These are phyloP conservation scores for Nothomitra cinnamomea DNA, from an alignment of 2,329 filamentous ascomycete species.

Conservation along the genomic window DNA sequence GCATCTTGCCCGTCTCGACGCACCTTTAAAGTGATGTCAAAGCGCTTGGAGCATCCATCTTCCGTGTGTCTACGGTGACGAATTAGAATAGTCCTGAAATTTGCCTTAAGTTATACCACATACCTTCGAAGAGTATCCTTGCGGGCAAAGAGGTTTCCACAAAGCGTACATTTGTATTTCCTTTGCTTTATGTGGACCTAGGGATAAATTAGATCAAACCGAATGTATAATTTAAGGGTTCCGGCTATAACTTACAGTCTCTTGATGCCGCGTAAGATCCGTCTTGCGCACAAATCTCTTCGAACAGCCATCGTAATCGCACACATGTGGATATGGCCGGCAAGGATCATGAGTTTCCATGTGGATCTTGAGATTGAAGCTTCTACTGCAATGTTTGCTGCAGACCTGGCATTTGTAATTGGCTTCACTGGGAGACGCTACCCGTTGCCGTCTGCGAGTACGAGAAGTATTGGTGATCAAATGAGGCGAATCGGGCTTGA, in stretches of 20 bases:
- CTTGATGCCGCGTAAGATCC: constrained; percentile 44
- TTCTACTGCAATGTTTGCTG: constrained; percentile 62
- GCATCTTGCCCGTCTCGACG: not conserved
- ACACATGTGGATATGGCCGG: constrained; percentile 53
- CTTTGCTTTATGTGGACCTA: constrained; percentile 58
- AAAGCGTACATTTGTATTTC: constrained; percentile 54
- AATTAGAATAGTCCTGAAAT: not conserved
- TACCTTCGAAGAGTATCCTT: constrained; percentile 73
- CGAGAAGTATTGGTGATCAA: constrained; percentile 8
- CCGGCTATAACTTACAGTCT: constrained; percentile 30
- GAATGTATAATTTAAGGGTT: constrained; percentile 29
- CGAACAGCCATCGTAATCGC: constrained; percentile 44
- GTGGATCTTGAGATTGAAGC: constrained; percentile 77
- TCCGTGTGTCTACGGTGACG: constrained; percentile 45
- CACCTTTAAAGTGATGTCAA: constrained; percentile 20
- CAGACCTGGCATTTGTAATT: constrained; percentile 59
- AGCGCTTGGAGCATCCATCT: constrained; percentile 56
- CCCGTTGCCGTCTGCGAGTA: constrained; percentile 15
- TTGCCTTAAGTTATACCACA: constrained; percentile 13
- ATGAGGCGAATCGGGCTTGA: constrained; percentile 8
- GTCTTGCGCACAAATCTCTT: constrained; percentile 72
- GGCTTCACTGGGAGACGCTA: constrained; percentile 50
- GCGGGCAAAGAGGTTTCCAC: constrained; percentile 53
- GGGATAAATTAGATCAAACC: constrained; percentile 46
- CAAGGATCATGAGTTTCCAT: constrained; percentile 68